A percentile compares a stretch with the other conserved stretches of the same genome.
Evolutionary conservation across 495 filamentous ascomycete species (phyloP).

Genomic region (Aspergillus bertholletiae): DNA sequence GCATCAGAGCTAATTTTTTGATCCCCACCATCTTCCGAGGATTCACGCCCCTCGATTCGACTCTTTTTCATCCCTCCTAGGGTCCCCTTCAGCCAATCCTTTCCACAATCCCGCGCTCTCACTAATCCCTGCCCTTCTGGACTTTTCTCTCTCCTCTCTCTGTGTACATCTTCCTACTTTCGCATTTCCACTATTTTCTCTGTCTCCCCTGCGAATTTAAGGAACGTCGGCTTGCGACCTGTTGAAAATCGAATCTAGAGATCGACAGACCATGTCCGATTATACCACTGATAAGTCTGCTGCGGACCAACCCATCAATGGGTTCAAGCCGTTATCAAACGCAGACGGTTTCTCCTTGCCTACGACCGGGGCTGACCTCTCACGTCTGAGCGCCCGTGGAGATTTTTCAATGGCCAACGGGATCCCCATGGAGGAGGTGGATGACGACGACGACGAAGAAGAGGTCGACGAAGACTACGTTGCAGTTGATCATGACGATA

Average conservation of each 20-base stretch:
- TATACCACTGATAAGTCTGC: conserved; percentile 8
- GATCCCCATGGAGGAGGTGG: conserved; percentile 25
- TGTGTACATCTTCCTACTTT: not conserved
- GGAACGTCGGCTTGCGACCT: not conserved
- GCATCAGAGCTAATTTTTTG: conserved; percentile 7
- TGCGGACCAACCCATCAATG: conserved; percentile 18
- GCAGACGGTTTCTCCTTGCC: conserved; percentile 28
- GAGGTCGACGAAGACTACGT: conserved; percentile 43
- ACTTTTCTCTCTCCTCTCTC: not conserved
- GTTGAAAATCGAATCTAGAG: not conserved
- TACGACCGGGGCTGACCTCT: conserved; percentile 30
- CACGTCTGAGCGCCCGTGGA: conserved; percentile 30
- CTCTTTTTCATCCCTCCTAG: conserved; percentile 8
- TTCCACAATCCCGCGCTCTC: not conserved
- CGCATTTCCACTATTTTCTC: not conserved
- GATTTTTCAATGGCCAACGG: conserved; percentile 33
- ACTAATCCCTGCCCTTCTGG: not conserved
- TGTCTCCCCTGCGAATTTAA: not conserved
- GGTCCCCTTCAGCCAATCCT: conserved; percentile 1
- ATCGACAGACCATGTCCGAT: conserved; percentile 14
- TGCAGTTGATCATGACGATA: conserved; percentile 41
- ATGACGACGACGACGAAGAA: conserved; percentile 35
- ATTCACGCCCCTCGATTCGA: conserved; percentile 4
- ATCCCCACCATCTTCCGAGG: conserved; percentile 5
- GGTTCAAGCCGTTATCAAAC: conserved; percentile 34